phyloP scores from a whole-genome alignment of 345 rosid species.

The Psidium friedrichsthalianum region DNA sequence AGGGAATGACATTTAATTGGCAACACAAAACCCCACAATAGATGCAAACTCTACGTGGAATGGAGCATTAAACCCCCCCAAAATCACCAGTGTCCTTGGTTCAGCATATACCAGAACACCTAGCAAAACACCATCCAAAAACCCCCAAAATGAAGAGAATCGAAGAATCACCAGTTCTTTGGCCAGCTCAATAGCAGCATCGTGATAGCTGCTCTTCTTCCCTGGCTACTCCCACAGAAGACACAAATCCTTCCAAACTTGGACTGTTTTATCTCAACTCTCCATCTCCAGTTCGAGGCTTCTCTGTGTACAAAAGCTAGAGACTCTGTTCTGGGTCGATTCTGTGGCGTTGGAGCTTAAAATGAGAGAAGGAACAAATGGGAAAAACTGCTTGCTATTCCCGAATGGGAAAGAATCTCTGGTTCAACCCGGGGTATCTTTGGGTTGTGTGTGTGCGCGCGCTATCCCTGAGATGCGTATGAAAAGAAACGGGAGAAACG shows the following conservation, averaged over 20 bases:
- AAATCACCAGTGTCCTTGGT: background rate
- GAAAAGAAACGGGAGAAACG: background rate
- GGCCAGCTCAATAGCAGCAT: slow-evolving; percentile 81
- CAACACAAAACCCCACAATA: background rate
- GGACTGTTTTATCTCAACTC: slow-evolving; percentile 15
- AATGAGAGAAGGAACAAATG: background rate
- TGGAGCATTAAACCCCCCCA: background rate
- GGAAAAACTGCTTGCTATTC: background rate
- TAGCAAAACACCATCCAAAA: background rate
- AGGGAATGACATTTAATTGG: background rate
- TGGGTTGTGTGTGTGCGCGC: background rate
- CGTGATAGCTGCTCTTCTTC: slow-evolving; percentile 77
- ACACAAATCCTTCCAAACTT: slow-evolving; percentile 75
- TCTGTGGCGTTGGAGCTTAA: background rate
- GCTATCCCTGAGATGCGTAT: background rate
- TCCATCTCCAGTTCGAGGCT: slow-evolving; percentile 2
- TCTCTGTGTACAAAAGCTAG: background rate
- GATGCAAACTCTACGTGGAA: background rate
- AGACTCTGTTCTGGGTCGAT: background rate
- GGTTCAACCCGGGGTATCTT: background rate
- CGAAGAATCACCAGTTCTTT: slow-evolving; percentile 50
- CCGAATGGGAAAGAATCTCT: background rate
- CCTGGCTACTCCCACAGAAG: slow-evolving; percentile 83
- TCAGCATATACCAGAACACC: background rate
- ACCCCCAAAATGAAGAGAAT: background rate